Base-by-base conservation (phyloP, 176 grass and related monocot genomes). In the Guadua angustifolia region DNA sequence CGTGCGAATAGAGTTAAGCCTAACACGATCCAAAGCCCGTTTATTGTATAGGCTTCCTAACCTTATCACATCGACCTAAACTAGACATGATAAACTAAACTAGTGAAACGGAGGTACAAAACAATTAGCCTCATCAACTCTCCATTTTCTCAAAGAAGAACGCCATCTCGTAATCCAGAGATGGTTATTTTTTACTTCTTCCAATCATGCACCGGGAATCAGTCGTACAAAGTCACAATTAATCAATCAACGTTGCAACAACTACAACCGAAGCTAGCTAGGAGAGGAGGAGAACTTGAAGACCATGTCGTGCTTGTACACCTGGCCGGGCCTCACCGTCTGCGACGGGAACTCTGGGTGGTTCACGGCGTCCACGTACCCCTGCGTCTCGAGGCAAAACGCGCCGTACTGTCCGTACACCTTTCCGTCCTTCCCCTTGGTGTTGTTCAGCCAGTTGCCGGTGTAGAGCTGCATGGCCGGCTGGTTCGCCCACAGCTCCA, bases 401-500 rank as follows among this genome's bases (percentile, higher is more conserved):
- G 33, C 94, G 0, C 17, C 84, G 45, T 91, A 76, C 24, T 38
- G 47, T 8, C 43, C 73, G 53, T 97, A 97, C 40, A 91, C 64
- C 46, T 43, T 62, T 5, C 94, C 92, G 0, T 32, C 81, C 87
- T 97, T 97, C 5, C 92, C 95, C 40, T 11, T 78, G 32, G 74
- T 72, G 49, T 83, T 52, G 33, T 89, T 89, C 5, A 97, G 69
- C 42, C 36, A 74, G 71, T 94, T 91, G 6, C 77, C 90, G 0
- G 90, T 92, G 88, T 97, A 98, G 42, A 98, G 62, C 73, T 98
- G 95, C 83, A 95, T 73, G 0, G 89, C 89, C 5, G 87, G 76
- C 83, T 92, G 95, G 85, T 95, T 91, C 24, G 93, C 79, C 91
- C 89, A 98, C n/a, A 98, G 85, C 80, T 93, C 81, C 43, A 98